Evolutionary conservation across 495 filamentous ascomycete genomes (phyloP).

Genomic region (Aeminium ludgeri): DNA sequence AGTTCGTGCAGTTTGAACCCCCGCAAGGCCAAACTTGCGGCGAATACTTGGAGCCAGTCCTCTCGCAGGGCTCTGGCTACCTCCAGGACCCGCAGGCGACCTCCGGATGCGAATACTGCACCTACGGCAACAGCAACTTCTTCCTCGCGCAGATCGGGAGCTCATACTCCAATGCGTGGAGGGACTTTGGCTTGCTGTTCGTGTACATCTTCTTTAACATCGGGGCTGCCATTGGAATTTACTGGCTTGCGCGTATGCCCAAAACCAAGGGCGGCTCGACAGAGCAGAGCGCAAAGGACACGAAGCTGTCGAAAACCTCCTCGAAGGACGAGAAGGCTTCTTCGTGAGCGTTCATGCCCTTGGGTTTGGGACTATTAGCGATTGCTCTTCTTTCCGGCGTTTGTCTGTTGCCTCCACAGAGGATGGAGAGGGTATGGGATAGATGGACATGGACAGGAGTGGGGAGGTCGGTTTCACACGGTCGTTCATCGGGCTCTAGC

Average conservation of each 20-base stretch:
- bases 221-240: conserved; percentile 21
- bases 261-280: conserved; percentile 10
- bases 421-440: too few species aligned
- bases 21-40: conserved; percentile 21
- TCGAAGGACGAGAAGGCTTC: too few species aligned
- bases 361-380: too few species aligned
- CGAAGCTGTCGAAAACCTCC: not conserved
- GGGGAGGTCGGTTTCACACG: too few species aligned
- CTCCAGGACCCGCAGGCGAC: conserved; percentile 19
- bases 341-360: too few species aligned
- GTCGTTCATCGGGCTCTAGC: too few species aligned
- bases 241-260: conserved; percentile 27
- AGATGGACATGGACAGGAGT: too few species aligned
- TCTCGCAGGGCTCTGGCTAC: conserved; percentile 17
- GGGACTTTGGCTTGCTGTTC: conserved; percentile 35
- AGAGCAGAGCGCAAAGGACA: not conserved
- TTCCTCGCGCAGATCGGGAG: conserved; percentile 21
- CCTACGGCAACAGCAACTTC: conserved; percentile 22
- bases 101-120: conserved; percentile 21
- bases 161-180: conserved; percentile 23
- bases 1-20: conserved; percentile 23
- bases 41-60: conserved; percentile 22
- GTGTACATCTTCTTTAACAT: conserved; percentile 28
- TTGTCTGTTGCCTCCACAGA: too few species aligned
- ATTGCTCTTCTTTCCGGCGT: too few species aligned